Percentiles rank a stretch among this genome's conserved stretches.
These are phyloP conservation scores for Xylaria longipes DNA, from an alignment of 495 filamentous ascomycete genomes.

Conservation along the genomic window DNA sequence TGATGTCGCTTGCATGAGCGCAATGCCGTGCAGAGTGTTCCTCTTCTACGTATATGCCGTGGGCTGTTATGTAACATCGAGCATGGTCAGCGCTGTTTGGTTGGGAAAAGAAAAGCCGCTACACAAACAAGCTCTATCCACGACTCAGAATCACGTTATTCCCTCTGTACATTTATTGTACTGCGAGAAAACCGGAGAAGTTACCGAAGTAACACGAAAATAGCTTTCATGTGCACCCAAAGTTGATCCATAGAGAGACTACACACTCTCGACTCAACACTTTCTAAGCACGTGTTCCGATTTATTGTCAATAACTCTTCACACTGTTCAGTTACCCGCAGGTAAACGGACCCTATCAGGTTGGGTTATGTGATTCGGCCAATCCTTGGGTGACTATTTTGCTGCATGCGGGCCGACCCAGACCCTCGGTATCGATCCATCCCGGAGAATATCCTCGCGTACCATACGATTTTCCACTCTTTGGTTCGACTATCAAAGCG, in stretches of 20 bases:
- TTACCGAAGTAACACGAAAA: constrained; percentile 9
- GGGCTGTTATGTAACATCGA: neutral
- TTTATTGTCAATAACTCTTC: neutral
- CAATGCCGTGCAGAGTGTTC: neutral
- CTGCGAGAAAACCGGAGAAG: neutral
- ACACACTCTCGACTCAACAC: neutral
- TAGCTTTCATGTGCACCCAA: neutral
- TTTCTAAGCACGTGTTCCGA: neutral
- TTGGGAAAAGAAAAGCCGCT: neutral
- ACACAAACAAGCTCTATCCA: neutral
- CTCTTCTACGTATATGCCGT: neutral
- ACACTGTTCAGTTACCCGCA: constrained; percentile 7
- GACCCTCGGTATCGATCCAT: constrained; percentile 19
- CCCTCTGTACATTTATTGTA: neutral
- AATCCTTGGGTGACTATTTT: constrained; percentile 16
- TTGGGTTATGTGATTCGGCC: constrained; percentile 16
- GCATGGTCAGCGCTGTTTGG: constrained; percentile 7
- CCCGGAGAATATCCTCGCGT: constrained; percentile 5
- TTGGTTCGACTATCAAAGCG: neutral
- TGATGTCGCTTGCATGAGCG: neutral
- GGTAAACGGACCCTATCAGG: constrained; percentile 1
- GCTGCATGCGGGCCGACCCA: constrained; percentile 25
- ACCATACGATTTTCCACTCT: neutral
- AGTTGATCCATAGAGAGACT: neutral
- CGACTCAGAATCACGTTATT: neutral